phyloP scores from a whole-genome alignment of 2,329 filamentous ascomycete genomes.

The Lachnellula suecica region DNA sequence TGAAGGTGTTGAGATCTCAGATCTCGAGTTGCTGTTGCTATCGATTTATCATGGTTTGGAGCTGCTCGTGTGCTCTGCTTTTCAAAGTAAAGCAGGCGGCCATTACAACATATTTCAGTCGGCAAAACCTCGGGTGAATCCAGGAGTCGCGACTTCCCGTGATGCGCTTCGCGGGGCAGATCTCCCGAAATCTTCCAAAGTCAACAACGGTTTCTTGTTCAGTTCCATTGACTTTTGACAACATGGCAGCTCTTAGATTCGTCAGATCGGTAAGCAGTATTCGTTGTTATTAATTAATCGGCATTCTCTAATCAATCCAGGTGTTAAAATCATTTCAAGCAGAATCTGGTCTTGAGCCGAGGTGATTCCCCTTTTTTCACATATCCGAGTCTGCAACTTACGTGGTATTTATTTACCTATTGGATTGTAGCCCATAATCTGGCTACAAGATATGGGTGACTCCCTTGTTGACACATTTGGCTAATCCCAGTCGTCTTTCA shows the following conservation, averaged over 20 bases:
- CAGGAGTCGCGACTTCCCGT: constrained; percentile 1
- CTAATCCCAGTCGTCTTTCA: constrained; percentile 13
- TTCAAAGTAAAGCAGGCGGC: too few species aligned
- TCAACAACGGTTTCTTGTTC: constrained; percentile 7
- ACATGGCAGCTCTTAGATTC: constrained; percentile 58
- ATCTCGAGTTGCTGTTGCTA: constrained; percentile 10
- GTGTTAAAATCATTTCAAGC: constrained; percentile 75
- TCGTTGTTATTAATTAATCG: too few species aligned
- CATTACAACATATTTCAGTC: too few species aligned
- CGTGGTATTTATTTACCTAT: too few species aligned
- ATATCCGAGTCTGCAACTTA: background rate
- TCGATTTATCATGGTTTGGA: constrained; percentile 25
- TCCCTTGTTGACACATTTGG: background rate
- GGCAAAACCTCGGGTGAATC: background rate
- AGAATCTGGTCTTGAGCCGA: constrained; percentile 85
- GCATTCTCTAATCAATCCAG: constrained; percentile 44
- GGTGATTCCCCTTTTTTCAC: constrained; percentile 40
- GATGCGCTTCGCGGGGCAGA: constrained; percentile 1
- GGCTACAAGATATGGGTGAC: too few species aligned
- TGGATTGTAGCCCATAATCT: too few species aligned
- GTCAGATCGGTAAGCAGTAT: constrained; percentile 58
- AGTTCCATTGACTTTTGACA: constrained; percentile 25
- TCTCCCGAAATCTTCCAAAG: background rate
- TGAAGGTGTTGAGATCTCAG: constrained; percentile 17
- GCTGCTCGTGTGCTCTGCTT: too few species aligned